These are phyloP conservation scores for Phytophthora multivora DNA, from an alignment of 352 stramenopile species.

Conservation along the genomic window DNA sequence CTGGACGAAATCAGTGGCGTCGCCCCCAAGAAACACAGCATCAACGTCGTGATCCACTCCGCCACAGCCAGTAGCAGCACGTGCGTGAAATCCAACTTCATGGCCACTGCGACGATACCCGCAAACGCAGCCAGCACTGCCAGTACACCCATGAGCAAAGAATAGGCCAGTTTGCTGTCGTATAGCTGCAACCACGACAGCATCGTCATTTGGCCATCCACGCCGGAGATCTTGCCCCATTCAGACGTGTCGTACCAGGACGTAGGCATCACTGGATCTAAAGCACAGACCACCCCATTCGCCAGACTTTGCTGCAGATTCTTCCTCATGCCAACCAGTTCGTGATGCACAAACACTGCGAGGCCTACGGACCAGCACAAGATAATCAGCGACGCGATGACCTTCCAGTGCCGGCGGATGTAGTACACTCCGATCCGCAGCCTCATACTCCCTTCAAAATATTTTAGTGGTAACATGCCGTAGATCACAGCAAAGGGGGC, in stretches of 20 bases:
- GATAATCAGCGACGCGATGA: constrained; percentile 66
- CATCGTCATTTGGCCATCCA: constrained; percentile 52
- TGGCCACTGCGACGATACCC: constrained; percentile 69
- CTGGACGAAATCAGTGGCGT: constrained; percentile 60
- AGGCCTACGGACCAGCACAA: constrained; percentile 69
- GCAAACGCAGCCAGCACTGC: constrained; percentile 59
- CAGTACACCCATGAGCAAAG: constrained; percentile 67
- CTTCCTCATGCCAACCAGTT: constrained; percentile 48
- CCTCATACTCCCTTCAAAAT: constrained; percentile 68
- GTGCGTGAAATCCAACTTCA: constrained; percentile 84
- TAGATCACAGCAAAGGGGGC: constrained; percentile 65
- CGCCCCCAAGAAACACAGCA: constrained; percentile 45
- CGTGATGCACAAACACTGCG: constrained; percentile 65
- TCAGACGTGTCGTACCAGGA: constrained; percentile 58
- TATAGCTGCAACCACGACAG: constrained; percentile 70
- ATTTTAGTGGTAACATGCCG: constrained; percentile 67
- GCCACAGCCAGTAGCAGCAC: constrained; percentile 58
- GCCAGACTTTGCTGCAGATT: constrained; percentile 49
- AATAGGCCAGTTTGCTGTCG: constrained; percentile 65
- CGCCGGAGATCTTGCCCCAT: constrained; percentile 31
- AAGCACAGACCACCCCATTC: constrained; percentile 47
- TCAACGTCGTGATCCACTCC: constrained; percentile 65
- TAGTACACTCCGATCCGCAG: constrained; percentile 78
- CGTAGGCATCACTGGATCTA: constrained; percentile 39
- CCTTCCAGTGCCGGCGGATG: constrained; percentile 76